These are phyloP conservation scores for Paramecium sexaurelia DNA, from an alignment of 73 alveolate species.

Conservation along the genomic window DNA sequence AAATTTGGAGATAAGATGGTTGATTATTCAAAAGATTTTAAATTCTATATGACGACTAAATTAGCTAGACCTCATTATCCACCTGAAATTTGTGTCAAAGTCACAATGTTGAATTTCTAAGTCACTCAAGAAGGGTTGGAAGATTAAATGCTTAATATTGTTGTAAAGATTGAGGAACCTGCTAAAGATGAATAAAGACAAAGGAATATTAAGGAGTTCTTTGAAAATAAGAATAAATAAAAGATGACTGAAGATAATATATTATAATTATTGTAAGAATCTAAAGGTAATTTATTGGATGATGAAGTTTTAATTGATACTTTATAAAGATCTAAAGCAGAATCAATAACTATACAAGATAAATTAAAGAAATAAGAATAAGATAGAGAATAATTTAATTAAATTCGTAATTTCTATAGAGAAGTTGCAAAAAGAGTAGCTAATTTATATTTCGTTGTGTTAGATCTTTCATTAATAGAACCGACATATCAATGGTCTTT, in stretches of 20 bases:
- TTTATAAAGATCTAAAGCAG: slow-evolving; percentile 80
- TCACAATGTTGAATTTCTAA: slow-evolving; percentile 98
- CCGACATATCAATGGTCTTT: slow-evolving; percentile 89
- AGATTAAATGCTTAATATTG: slow-evolving; percentile 76
- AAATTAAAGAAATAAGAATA: slow-evolving; percentile 75
- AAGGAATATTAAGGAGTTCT: slow-evolving; percentile 77
- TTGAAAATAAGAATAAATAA: slow-evolving; percentile 63
- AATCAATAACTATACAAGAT: slow-evolving; percentile 73
- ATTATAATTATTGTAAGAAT: slow-evolving; percentile 55
- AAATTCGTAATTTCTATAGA: slow-evolving; percentile 72
- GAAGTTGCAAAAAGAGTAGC: slow-evolving; percentile 88
- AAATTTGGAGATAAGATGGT: slow-evolving; percentile 90
- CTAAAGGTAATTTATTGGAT: slow-evolving; percentile 81
- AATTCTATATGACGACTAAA: slow-evolving; percentile 98
- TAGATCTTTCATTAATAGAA: slow-evolving; percentile 82
- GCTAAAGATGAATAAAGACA: slow-evolving; percentile 74
- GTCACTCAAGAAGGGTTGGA: slow-evolving; percentile 98
- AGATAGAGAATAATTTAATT: slow-evolving; percentile 72
- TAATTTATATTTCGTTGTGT: slow-evolving; percentile 83
- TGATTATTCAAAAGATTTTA: slow-evolving; percentile 88
- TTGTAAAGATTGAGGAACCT: slow-evolving; percentile 74
- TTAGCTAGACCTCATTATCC: slow-evolving; percentile 99
- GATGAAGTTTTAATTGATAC: slow-evolving; percentile 84
- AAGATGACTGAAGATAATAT: slow-evolving; percentile 71
- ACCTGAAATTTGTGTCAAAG: slow-evolving; percentile 99